A percentile compares a stretch with the other conserved stretches of the same genome.
Conservation (phyloP, 202 grass and related monocot species). For the Bolboschoenoplectus hybrid region DNA sequence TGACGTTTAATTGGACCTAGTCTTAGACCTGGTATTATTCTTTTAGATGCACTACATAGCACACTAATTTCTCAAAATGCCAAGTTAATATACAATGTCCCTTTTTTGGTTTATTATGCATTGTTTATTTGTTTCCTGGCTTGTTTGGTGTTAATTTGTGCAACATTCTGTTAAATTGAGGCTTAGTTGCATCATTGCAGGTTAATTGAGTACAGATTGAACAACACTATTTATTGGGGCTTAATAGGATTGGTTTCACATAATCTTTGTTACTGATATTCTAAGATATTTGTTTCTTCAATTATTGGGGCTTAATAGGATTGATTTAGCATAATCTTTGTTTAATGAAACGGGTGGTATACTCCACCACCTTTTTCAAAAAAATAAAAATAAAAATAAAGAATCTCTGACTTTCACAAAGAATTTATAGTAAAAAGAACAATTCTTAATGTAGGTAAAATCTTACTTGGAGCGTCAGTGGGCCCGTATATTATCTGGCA, state of each 20-base stretch:
- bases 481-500: conserved; percentile 89
- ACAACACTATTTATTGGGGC: neutral
- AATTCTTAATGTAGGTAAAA: conserved; percentile 68
- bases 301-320: neutral
- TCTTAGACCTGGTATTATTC: neutral
- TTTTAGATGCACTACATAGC: neutral
- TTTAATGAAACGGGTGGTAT: neutral
- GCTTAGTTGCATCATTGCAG: neutral
- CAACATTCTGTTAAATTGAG: neutral
- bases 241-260: neutral
- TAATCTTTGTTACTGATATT: neutral
- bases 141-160: neutral
- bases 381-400: no score
- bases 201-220: neutral
- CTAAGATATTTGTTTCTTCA: neutral
- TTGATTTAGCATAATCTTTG: neutral
- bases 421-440: conserved; percentile 24
- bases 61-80: conserved; percentile 6
- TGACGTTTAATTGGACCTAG: neutral
- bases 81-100: neutral
- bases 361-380: no score
- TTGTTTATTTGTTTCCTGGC: neutral
- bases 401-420: neutral
- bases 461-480: conserved; percentile 79
- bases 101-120: neutral